These are phyloP conservation scores for Pterocarpus macrocarpus DNA, from an alignment of 306 rosid genomes.

Conservation along the genomic window DNA sequence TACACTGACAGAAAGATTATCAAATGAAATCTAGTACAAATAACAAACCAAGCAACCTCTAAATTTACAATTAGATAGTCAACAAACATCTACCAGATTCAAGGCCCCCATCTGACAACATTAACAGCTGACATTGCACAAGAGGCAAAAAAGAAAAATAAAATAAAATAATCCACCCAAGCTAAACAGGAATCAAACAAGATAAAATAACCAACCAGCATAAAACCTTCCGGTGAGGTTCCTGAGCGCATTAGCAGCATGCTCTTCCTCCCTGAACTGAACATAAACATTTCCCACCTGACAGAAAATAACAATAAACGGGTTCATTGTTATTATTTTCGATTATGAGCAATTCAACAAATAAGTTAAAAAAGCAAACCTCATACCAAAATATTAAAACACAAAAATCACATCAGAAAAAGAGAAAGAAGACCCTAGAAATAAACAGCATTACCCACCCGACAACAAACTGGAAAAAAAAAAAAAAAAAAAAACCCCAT, in stretches of 20 bases:
- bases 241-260: slow-evolving; percentile 41
- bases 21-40: background rate
- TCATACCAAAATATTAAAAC: too few relatives aligned
- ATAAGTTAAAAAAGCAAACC: too few relatives aligned
- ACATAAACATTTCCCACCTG: slow-evolving; percentile 58
- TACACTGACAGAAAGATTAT: background rate
- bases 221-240: slow-evolving; percentile 65
- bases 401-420: too few relatives aligned
- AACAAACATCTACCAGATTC: background rate
- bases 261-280: slow-evolving; percentile 46
- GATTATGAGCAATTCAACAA: too few relatives aligned
- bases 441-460: too few relatives aligned
- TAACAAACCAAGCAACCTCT: too few relatives aligned
- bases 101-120: background rate
- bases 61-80: background rate
- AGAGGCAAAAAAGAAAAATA: background rate
- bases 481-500: too few relatives aligned
- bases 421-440: too few relatives aligned
- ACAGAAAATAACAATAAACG: background rate
- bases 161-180: too few relatives aligned
- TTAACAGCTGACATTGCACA: too few relatives aligned
- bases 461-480: too few relatives aligned
- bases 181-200: background rate
- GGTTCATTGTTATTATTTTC: too few relatives aligned
- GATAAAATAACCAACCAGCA: slow-evolving; percentile 55